Conservation (phyloP, 805 yeast species). For the Peterozyma toletana region DNA sequence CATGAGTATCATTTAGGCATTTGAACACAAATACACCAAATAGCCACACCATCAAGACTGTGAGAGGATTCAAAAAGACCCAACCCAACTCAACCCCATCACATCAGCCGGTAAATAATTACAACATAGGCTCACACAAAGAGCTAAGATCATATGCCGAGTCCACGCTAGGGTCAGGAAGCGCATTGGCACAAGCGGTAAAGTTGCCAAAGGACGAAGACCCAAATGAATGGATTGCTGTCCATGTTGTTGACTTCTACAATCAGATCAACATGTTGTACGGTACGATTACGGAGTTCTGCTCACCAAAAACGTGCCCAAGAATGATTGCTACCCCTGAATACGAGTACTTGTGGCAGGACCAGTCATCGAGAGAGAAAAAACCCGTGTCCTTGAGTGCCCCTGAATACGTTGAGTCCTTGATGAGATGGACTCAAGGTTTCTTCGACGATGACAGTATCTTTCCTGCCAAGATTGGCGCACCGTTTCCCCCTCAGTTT, state of each 20-base stretch:
- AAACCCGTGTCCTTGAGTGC: constrained; percentile 88
- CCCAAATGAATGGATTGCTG: constrained; percentile 91
- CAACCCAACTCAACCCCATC: constrained; percentile 13
- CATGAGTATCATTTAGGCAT: background rate
- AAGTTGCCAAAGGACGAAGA: constrained; percentile 91
- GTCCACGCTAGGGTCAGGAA: constrained; percentile 89
- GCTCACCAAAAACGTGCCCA: constrained; percentile 93
- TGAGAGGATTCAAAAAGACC: constrained; percentile 23
- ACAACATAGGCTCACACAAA: constrained; percentile 39
- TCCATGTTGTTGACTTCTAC: constrained; percentile 94
- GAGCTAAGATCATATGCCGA: constrained; percentile 88
- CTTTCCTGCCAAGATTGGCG: constrained; percentile 86
- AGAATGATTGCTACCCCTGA: constrained; percentile 97
- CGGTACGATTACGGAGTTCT: constrained; percentile 92
- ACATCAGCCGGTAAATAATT: constrained; percentile 10
- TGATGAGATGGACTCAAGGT: constrained; percentile 95
- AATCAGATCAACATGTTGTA: constrained; percentile 95
- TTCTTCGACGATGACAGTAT: constrained; percentile 83
- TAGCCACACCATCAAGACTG: constrained; percentile 27
- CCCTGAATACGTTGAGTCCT: constrained; percentile 87
- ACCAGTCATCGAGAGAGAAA: constrained; percentile 46
- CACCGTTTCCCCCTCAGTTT: constrained; percentile 86
- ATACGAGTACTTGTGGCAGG: constrained; percentile 97
- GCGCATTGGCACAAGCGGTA: constrained; percentile 87
- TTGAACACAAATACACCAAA: constrained; percentile 12